Conservation (phyloP, 345 rosid genomes). For the Hypericum perforatum region DNA sequence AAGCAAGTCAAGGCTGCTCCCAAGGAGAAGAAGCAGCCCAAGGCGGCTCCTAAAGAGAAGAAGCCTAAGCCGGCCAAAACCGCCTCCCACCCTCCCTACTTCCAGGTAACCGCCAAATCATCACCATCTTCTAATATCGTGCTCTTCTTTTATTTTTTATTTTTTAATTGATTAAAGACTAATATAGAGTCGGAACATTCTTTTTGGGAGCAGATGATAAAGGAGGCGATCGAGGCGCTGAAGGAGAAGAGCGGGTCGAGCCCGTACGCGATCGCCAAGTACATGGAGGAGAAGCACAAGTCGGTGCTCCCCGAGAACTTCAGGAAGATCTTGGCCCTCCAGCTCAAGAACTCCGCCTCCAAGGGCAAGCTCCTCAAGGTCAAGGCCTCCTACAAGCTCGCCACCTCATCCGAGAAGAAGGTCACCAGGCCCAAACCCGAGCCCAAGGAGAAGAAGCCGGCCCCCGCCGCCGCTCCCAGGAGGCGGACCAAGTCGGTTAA, state of each 20-base stretch:
- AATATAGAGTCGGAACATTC: neutral
- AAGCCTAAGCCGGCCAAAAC: constrained; percentile 36
- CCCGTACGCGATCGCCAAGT: constrained; percentile 70
- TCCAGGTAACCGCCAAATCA: constrained; percentile 30
- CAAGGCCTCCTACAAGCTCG: constrained; percentile 72
- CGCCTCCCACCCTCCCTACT: constrained; percentile 67
- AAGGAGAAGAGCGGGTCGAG: constrained; percentile 75
- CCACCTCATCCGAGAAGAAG: too few species aligned
- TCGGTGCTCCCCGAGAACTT: constrained; percentile 53
- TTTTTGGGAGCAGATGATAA: constrained; percentile 47
- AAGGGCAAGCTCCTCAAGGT: constrained; percentile 67
- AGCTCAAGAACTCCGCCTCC: constrained; percentile 54
- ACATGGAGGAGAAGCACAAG: constrained; percentile 71
- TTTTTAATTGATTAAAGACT: neutral
- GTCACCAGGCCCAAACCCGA: constrained; percentile 17
- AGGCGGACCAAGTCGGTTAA: constrained; percentile 29
- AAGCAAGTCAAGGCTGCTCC: constrained; percentile 2
- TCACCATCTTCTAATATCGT: neutral
- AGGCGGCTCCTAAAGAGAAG: constrained; percentile 25
- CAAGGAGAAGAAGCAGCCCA: constrained; percentile 12
- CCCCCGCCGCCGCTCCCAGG: neutral
- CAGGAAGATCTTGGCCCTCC: constrained; percentile 52
- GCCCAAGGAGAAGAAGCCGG: constrained; percentile 11
- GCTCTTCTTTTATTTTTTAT: neutral
- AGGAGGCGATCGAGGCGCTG: constrained; percentile 53